A percentile compares a stretch with the other conserved stretches of the same genome.
These are phyloP conservation scores for Haberlea rhodopensis DNA, from an alignment of 257 asterid genomes.

Conservation along the genomic window DNA sequence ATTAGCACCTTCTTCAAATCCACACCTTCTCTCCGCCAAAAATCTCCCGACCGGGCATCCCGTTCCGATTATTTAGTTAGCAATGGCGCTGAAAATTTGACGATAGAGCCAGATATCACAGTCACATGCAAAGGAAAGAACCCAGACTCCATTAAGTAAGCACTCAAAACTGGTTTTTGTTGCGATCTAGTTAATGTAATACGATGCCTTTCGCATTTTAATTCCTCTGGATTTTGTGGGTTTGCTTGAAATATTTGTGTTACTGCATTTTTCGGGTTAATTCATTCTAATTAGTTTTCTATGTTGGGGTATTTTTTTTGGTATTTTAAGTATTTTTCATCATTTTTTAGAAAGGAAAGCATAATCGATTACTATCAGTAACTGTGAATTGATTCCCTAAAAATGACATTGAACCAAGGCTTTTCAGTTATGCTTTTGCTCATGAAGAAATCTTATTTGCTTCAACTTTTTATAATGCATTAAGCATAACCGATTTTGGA, in stretches of 20 bases:
- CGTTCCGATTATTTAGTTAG: slow-evolving; percentile 15
- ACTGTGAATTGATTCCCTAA: too few relatives aligned
- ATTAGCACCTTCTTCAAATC: slow-evolving; percentile 60
- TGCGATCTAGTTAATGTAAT: neutral
- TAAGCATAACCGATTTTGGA: neutral
- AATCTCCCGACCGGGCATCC: slow-evolving; percentile 29
- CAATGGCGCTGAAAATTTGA: slow-evolving; percentile 9
- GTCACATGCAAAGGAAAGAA: slow-evolving; percentile 39
- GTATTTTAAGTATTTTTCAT: neutral
- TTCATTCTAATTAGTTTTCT: neutral
- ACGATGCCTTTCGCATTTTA: neutral
- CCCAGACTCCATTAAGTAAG: slow-evolving; percentile 31
- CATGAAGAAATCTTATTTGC: too few relatives aligned
- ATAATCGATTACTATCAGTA: neutral
- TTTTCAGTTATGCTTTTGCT: neutral
- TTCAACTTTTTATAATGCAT: neutral
- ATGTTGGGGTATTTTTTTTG: neutral
- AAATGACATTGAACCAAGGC: too few relatives aligned
- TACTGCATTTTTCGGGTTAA: neutral
- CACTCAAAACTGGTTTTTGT: neutral
- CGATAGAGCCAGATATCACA: slow-evolving; percentile 35
- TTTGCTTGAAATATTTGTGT: neutral
- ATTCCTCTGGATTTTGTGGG: neutral
- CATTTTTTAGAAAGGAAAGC: neutral
- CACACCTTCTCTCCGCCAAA: slow-evolving; percentile 24